Evolutionary conservation across 2,329 filamentous ascomycete species (phyloP), one percentile per base, ranked within the genome.

Genomic region (Aspergillus unguis): DNA sequence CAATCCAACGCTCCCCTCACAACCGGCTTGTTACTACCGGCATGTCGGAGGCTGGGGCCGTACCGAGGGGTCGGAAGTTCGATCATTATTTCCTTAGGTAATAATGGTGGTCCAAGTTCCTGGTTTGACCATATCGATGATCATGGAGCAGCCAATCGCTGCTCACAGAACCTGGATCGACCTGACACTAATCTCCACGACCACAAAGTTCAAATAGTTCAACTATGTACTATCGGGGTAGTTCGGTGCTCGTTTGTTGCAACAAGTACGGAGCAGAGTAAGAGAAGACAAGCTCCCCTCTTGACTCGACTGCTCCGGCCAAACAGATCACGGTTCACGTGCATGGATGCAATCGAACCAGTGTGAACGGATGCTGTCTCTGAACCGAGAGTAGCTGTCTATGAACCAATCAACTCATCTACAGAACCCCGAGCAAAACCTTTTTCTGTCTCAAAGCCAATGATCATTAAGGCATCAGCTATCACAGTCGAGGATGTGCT

Each of bases 321-420:
- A 37, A 44, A 53, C 41, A 43, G n/a, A 35, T 26, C 41, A 32
- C 48, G 47, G 44, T 48, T 55, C 57, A 59, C 54, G 55, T 55
- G 54, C 52, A 44, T 48, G 46, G 32, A 48, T 53, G 41, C 45
- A 17, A 23, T 38, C 25, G 48, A 36, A 26, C 32, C 31, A 44
- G 32, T 38, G 40, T 37, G 48, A 43, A 31, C 41, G 31, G 17
- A n/a, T 17, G 28, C 17, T 33, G 8, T 33, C 32, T 33, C 8
- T 33, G 8, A 33, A 7, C 11, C 32, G 32, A 11, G 26, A 38
- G 43, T 27, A 23, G 33, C 25, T 10, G 38, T 7, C n/a, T 33
- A 9, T 28, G 38, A 49, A n/a, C 51, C 40, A 45, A 53, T 53
- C 40, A 33, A 17, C 25, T 48, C 25, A 28, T 32, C 25, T 32